These are phyloP conservation scores for Botrytis elliptica DNA, from an alignment of 2,329 filamentous ascomycete genomes.

Conservation along the genomic window DNA sequence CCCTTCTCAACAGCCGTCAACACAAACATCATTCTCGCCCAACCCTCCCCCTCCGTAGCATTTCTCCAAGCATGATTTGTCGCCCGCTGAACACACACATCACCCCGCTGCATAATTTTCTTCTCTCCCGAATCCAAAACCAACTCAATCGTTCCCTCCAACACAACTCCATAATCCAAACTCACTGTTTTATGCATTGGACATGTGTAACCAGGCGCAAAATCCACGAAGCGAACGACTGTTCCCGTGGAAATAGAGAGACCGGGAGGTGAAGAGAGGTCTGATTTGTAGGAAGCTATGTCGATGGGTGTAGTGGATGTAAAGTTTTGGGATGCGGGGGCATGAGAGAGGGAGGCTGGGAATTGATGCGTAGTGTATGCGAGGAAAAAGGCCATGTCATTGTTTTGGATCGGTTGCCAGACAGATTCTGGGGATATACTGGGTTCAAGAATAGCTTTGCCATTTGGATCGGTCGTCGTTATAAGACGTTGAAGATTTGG, in stretches of 20 bases:
- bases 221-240: conserved; percentile 33
- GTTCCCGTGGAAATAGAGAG: conserved; percentile 29
- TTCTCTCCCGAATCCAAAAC: conserved; percentile 45
- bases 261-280: conserved; percentile 30
- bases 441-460: conserved; percentile 30
- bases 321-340: neutral
- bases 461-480: conserved; percentile 27
- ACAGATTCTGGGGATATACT: conserved; percentile 21
- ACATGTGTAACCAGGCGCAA: conserved; percentile 26
- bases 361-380: conserved; percentile 30
- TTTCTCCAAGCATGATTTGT: conserved; percentile 47
- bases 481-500: conserved; percentile 31
- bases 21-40: conserved; percentile 37
- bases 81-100: conserved; percentile 46
- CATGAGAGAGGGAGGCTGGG: conserved; percentile 24
- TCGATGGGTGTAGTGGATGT: conserved; percentile 23
- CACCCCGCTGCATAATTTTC: conserved; percentile 42
- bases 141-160: conserved; percentile 44
- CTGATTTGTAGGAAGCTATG: conserved; percentile 25
- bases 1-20: conserved; percentile 24
- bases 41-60: conserved; percentile 25
- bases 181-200: conserved; percentile 47
- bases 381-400: conserved; percentile 32
- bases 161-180: conserved; percentile 45
- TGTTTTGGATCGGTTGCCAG: conserved; percentile 26